Evolutionary conservation across 2,329 filamentous ascomycete species (phyloP), one percentile per base, ranked within the genome.

Genomic region (Ophiocordyceps australis): DNA sequence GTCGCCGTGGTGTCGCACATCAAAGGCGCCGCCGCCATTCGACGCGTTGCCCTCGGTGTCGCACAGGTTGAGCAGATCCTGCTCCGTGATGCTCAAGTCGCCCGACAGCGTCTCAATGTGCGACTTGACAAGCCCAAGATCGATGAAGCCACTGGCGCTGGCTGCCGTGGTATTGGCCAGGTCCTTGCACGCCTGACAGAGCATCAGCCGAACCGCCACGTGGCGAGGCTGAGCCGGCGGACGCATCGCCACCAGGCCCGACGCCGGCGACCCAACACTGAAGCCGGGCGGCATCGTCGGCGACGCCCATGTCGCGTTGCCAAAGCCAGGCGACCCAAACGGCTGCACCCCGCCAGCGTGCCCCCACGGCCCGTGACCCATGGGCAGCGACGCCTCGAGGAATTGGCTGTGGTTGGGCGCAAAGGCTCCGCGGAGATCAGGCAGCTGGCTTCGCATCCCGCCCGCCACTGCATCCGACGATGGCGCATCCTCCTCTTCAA

Each of bases 11-110:
- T 62, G 59, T 32, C 63, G 65, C 34, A 78, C 62, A 18, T 78
- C 71, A 42, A 98, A 91, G 15, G 66, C 75, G n/a, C 89, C 89
- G 23, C 86, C 86, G 23, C 89, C 89, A 40, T 95, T 95, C 31
- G 74, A 70, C 3, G 57, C 46, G 39, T 77, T 91, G 30, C 89
- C 89, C 45, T 93, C 81, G 1, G 86, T 93, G 40, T 95, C 86
- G 46, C 80, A 89, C 30, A 91, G 75, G 30, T 79, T 72, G 20
- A 86, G 61, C 38, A 95, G 62, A 40, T 94, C 85, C 15, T 62
- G 41, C 57, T 70, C 47, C 35, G 59, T 39, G 17, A 50, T 40
- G 26, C 25, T 40, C 9, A 36, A 24, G 8, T 52, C 48, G n/a
- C 44, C 46, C 6, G 43, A 41, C 30, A 74, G 65, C 28, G 59